A percentile compares a stretch with the other conserved stretches of the same genome.
phyloP scores from a whole-genome alignment of 108 stramenopile species.

The Ochromonas danica region DNA sequence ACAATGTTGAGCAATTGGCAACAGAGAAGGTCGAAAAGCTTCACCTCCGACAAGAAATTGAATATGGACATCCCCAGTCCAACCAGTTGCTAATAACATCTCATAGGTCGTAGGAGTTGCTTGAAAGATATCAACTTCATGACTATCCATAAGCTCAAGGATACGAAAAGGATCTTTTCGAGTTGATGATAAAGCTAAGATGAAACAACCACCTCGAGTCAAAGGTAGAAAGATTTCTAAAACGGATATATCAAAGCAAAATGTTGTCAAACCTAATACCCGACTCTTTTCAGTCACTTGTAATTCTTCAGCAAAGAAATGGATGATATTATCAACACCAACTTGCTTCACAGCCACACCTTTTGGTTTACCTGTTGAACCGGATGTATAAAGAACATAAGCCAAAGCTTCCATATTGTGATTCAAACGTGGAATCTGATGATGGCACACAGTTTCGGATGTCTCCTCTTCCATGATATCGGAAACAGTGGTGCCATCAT shows the following conservation, averaged over 20 bases:
- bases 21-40: background rate
- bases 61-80: background rate
- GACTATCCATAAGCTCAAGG: background rate
- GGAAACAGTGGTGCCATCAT: background rate
- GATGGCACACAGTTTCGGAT: background rate
- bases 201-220: background rate
- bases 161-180: background rate
- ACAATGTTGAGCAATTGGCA: background rate
- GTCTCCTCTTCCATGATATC: background rate
- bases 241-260: conserved; percentile 36
- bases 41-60: background rate
- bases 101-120: background rate
- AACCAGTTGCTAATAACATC: background rate
- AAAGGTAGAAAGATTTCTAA: conserved; percentile 31
- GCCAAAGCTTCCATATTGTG: background rate
- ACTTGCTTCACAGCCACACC: conserved; percentile 36
- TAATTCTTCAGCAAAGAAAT: conserved; percentile 12
- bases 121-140: background rate
- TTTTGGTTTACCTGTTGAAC: conserved; percentile 43
- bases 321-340: conserved; percentile 22
- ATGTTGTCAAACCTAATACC: conserved; percentile 34
- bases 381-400: conserved; percentile 35
- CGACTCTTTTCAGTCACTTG: conserved; percentile 9
- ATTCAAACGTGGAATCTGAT: background rate
- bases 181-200: background rate